These are phyloP conservation scores for Neurospora sp. DNA, from an alignment of 495 filamentous ascomycete genomes.

Conservation along the genomic window DNA sequence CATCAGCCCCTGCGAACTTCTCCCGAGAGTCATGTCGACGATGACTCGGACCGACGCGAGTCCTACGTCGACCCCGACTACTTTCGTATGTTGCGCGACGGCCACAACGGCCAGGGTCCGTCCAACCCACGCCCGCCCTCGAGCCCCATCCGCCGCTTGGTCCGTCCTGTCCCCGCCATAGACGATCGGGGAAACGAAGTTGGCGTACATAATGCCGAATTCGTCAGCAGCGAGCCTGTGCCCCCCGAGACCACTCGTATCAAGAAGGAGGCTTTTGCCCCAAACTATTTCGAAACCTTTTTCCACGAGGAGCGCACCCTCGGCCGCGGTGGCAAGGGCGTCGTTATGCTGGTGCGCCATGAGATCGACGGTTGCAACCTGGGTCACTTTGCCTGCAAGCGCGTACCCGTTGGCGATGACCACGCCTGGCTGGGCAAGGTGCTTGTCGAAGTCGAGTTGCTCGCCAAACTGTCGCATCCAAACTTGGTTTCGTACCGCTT, in stretches of 20 bases:
- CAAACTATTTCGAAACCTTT: conserved; percentile 81
- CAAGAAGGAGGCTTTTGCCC: conserved; percentile 75
- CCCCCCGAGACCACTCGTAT: conserved; percentile 53
- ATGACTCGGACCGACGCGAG: conserved; percentile 32
- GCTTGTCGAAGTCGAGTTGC: conserved; percentile 80
- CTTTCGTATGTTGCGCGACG: conserved; percentile 77
- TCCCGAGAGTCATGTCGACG: conserved; percentile 38
- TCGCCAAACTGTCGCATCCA: conserved; percentile 83
- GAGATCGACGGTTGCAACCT: conserved; percentile 78
- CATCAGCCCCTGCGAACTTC: conserved; percentile 61
- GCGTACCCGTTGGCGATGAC: conserved; percentile 90
- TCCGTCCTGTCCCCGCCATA: conserved; percentile 28
- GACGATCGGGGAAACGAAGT: conserved; percentile 12
- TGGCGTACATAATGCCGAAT: conserved; percentile 36
- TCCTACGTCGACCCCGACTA: conserved; percentile 83
- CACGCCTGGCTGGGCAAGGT: conserved; percentile 94
- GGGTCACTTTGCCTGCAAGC: conserved; percentile 89
- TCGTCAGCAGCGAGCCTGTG: conserved; percentile 43
- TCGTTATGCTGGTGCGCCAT: conserved; percentile 85
- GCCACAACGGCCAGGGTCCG: conserved; percentile 17
- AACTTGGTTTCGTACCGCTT: conserved; percentile 97
- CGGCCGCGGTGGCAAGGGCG: conserved; percentile 85
- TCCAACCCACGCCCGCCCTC: conserved; percentile 26
- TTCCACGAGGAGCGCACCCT: conserved; percentile 81
- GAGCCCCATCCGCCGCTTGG: conserved; percentile 39